Evolutionary conservation across 345 rosid species (phyloP), one percentile per base, ranked within the genome.

Genomic region (Aegle marmelos): DNA sequence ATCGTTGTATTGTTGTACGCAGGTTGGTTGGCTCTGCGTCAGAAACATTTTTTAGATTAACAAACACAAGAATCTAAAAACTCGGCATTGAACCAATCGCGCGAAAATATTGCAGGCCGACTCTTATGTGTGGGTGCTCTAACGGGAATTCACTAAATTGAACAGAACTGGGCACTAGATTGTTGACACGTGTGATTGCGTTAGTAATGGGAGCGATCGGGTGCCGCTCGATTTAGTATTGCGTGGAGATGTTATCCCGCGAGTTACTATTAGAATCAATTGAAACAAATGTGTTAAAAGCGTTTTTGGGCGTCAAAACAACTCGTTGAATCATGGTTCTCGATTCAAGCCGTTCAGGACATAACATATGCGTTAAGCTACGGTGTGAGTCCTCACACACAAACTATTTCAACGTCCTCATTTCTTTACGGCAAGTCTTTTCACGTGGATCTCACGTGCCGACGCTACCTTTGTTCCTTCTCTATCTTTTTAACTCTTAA

Each of bases 371-470:
- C n/a, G n/a, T n/a, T n/a, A 28, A 11, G n/a, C 45, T 62, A 33
- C 17, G 79, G 80, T 73, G 74, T 17, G 64, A 69, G 70, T 25
- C 16, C 0, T 27, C 17, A 28, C 65, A 64, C 72, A 0, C 28
- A 19, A 70, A 24, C 14, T 5, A 8, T n/a, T 57, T 45, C 41
- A 21, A 21, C 3, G 3, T 4, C 36, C 45, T 41, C 24, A 31
- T 41, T 33, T 28, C 77, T 27, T 54, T 70, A 64, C 27, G 74
- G 82, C 73, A 75, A 75, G 25, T 25, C 25, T 25, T 4, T 39
- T 56, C 87, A 82, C 81, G 79, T 76, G 85, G 24, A 50, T 6
- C 33, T 54, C 81, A 76, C 67, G 83, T 81, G 84, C 41, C 31
- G 9, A 5, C 41, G 0, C 5, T 24, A 4, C 67, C 64, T 73